These are phyloP conservation scores for Botryotinia convoluta DNA, from an alignment of 2,329 filamentous ascomycete species.

Conservation along the genomic window DNA sequence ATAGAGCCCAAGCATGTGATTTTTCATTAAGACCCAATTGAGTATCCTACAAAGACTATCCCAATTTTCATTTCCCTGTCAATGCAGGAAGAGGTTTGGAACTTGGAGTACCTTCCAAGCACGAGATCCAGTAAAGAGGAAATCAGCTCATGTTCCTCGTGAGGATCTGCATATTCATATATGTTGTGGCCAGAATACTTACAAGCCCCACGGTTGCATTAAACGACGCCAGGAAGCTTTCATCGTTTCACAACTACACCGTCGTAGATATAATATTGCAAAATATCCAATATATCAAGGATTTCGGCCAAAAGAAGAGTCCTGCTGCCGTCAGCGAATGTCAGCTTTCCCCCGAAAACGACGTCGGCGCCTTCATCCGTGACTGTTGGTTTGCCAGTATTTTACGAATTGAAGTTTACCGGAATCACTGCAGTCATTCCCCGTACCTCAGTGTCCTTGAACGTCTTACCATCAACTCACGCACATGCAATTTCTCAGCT, in stretches of 20 bases:
- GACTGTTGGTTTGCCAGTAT: conserved; percentile 12
- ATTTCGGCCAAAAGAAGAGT: conserved; percentile 9
- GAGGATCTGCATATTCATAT: conserved; percentile 19
- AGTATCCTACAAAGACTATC: background rate
- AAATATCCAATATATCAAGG: conserved; percentile 15
- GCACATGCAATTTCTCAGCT: background rate
- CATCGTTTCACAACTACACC: conserved; percentile 1
- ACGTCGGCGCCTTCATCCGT: conserved; percentile 7
- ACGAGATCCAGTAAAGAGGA: background rate
- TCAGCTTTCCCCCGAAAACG: conserved; percentile 7
- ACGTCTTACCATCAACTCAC: conserved; percentile 5
- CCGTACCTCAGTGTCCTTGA: conserved; percentile 10
- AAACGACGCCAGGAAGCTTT: conserved; percentile 8
- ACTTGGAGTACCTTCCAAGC: conserved; percentile 2
- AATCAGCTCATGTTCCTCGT: conserved; percentile 17
- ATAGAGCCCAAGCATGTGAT: background rate
- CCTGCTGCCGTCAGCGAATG: conserved; percentile 16
- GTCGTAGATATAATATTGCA: conserved; percentile 13
- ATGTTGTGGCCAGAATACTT: conserved; percentile 6
- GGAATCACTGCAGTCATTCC: conserved; percentile 19
- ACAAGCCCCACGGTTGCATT: conserved; percentile 10
- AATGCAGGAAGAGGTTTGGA: conserved; percentile 4
- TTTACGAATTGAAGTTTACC: conserved; percentile 14
- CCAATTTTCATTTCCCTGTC: background rate
- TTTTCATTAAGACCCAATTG: conserved; percentile 9